These are phyloP conservation scores for Danielozyma ontarioensis DNA, from an alignment of 805 yeast genomes.

Conservation along the genomic window DNA sequence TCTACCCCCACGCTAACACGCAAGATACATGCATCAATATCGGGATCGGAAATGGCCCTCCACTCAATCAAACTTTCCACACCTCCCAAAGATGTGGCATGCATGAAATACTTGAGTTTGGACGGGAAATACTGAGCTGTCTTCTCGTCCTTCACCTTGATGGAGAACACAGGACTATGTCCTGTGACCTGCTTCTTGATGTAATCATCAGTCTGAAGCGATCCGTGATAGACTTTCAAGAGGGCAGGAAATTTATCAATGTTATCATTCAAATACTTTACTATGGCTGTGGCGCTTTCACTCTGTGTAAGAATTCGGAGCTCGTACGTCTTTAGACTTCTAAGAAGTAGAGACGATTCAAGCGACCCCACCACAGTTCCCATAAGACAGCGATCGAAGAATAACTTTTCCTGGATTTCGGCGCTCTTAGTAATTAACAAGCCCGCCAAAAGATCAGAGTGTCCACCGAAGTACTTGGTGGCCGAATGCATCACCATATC, in stretches of 20 bases:
- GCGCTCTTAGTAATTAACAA: constrained; percentile 60
- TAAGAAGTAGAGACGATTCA: constrained; percentile 66
- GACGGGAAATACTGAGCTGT: constrained; percentile 63
- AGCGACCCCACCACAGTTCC: constrained; percentile 80
- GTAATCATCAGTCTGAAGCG: constrained; percentile 67
- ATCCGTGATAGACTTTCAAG: constrained; percentile 59
- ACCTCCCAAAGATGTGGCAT: constrained; percentile 92
- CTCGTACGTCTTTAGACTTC: constrained; percentile 79
- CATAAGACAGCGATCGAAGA: constrained; percentile 59
- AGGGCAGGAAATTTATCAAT: constrained; percentile 44
- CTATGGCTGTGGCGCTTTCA: constrained; percentile 56
- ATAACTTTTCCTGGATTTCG: constrained; percentile 40
- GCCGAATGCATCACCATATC: constrained; percentile 92
- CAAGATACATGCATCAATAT: constrained; percentile 51
- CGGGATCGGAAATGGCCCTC: constrained; percentile 67
- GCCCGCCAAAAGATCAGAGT: constrained; percentile 86
- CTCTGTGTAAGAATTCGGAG: constrained; percentile 67
- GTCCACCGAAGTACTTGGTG: constrained; percentile 94
- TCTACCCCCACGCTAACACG: constrained; percentile 83
- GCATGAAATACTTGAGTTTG: constrained; percentile 66
- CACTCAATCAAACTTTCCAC: constrained; percentile 88
- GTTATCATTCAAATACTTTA: constrained; percentile 51
- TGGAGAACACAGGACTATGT: constrained; percentile 67
- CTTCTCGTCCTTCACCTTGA: constrained; percentile 45
- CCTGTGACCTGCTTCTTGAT: constrained; percentile 66